Evolutionary conservation across 805 yeast species (phyloP).

Genomic region (Grigorovia transvaalensis): DNA sequence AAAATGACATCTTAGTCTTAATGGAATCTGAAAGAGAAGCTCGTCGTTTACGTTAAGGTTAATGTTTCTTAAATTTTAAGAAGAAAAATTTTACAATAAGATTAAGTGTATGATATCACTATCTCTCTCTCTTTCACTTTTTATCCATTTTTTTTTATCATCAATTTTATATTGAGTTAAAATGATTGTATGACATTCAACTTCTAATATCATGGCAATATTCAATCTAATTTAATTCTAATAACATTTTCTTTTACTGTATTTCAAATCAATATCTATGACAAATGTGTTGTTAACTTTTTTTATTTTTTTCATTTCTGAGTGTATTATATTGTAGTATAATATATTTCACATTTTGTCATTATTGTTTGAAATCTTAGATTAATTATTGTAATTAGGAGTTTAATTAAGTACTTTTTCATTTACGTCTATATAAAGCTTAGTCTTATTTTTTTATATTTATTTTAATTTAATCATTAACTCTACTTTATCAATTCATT

Average conservation of each 20-base stretch:
- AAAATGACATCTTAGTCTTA: conserved; percentile 95
- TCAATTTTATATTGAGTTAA: no score
- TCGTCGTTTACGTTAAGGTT: conserved; percentile 69
- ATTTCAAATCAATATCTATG: not conserved
- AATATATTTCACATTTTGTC: not conserved
- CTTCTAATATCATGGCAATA: not conserved
- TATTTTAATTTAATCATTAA: not conserved
- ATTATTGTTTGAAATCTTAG: not conserved
- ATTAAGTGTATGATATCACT: not conserved
- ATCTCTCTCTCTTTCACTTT: not conserved
- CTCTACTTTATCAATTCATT: not conserved
- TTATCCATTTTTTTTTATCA: no score
- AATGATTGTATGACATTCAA: no score
- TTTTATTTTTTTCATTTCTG: not conserved
- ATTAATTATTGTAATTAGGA: not conserved
- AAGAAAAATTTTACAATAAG: not conserved
- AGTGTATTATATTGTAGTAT: not conserved
- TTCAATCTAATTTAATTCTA: no score
- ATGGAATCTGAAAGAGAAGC: conserved; percentile 99
- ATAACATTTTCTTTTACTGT: no score
- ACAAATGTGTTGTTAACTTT: not conserved
- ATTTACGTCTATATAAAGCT: not conserved
- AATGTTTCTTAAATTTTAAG: no score
- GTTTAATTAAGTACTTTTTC: no score
- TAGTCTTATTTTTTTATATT: not conserved